Evolutionary conservation across 2,329 filamentous ascomycete genomes (phyloP).

Genomic region (Leptographium radiaticola): DNA sequence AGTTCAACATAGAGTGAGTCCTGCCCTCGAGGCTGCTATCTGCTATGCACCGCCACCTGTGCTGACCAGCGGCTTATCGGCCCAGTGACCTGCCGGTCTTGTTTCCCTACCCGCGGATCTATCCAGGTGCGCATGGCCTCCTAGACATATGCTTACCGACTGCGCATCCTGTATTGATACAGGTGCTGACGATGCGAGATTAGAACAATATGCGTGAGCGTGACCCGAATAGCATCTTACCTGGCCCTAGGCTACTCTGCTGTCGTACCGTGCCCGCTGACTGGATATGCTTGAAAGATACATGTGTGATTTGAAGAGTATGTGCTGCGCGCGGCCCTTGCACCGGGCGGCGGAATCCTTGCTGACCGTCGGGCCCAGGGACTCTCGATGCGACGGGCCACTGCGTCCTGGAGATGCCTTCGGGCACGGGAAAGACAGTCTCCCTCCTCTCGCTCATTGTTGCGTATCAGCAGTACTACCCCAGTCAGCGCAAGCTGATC

Average conservation of each 20-base stretch:
- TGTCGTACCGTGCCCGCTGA: background rate
- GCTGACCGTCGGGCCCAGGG: slow-evolving; percentile 19
- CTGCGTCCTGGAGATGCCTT: slow-evolving; percentile 97
- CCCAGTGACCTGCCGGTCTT: slow-evolving; percentile 39
- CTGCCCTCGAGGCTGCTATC: background rate
- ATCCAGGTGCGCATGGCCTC: slow-evolving; percentile 15
- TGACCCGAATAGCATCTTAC: background rate
- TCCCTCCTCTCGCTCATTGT: slow-evolving; percentile 90
- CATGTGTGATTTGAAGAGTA: slow-evolving; percentile 46
- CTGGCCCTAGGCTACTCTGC: no score
- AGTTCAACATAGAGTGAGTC: slow-evolving; percentile 37
- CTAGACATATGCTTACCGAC: background rate
- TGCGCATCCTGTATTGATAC: background rate
- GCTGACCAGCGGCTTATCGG: background rate
- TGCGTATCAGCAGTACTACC: slow-evolving; percentile 88
- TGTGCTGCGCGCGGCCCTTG: background rate
- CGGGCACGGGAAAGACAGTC: slow-evolving; percentile 94
- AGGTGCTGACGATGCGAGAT: background rate
- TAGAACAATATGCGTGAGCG: slow-evolving; percentile 37
- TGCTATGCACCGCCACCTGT: background rate
- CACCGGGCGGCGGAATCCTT: background rate
- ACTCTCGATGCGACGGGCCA: slow-evolving; percentile 91
- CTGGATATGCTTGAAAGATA: slow-evolving; percentile 23
- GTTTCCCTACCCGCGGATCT: slow-evolving; percentile 45
- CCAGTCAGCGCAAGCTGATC: slow-evolving; percentile 88